Conservation (phyloP, 2,329 filamentous ascomycete genomes). For the Gaeumannomyces tritici region DNA sequence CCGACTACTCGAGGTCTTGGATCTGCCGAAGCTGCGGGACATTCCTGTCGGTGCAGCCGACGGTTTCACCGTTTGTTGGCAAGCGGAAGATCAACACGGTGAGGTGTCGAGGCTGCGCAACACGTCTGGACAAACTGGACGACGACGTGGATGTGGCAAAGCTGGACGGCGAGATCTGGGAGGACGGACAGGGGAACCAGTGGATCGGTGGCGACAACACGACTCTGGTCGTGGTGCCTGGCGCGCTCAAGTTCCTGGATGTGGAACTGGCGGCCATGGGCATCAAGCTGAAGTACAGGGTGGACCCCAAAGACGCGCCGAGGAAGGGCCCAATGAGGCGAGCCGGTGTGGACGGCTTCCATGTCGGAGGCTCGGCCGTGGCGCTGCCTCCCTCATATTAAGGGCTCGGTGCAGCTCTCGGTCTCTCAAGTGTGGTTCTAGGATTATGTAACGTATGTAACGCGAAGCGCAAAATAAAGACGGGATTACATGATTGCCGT, state of each 20-base stretch:
- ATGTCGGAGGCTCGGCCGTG: slow-evolving; percentile 1
- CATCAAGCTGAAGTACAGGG: slow-evolving; percentile 77
- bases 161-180: slow-evolving; percentile 72
- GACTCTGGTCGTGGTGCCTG: slow-evolving; percentile 83
- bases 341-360: slow-evolving; percentile 20
- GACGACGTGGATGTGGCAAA: slow-evolving; percentile 45
- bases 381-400: not conserved
- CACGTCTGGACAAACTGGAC: slow-evolving; percentile 45
- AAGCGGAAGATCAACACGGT: slow-evolving; percentile 62
- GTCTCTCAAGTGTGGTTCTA: not conserved
- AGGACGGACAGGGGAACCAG: slow-evolving; percentile 75
- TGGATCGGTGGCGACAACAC: slow-evolving; percentile 88
- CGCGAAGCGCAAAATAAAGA: too few species aligned
- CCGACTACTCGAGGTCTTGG: slow-evolving; percentile 83
- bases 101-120: slow-evolving; percentile 71
- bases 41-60: slow-evolving; percentile 81
- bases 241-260: slow-evolving; percentile 86
- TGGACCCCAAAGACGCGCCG: slow-evolving; percentile 55
- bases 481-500: too few species aligned
- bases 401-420: not conserved
- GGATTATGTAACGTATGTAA: not conserved
- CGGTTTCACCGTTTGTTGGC: slow-evolving; percentile 54
- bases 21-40: slow-evolving; percentile 83
- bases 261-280: slow-evolving; percentile 96
- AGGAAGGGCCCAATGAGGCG: slow-evolving; percentile 40